Conservation (phyloP, 2,329 filamentous ascomycete species). For the Pyrenochaeta sp. region DNA sequence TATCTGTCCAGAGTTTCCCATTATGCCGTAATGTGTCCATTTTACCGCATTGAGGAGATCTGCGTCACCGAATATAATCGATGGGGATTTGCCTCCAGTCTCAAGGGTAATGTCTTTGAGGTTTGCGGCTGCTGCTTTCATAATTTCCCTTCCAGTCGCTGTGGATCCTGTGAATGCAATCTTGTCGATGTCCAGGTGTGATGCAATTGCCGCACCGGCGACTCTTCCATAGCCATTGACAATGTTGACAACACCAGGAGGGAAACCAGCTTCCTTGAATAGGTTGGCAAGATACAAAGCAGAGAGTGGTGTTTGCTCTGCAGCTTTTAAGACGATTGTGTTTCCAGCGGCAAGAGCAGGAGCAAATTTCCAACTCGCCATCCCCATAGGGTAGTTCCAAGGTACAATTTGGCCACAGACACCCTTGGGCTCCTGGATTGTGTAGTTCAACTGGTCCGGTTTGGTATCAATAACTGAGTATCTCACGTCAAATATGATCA, state of each 20-base stretch:
- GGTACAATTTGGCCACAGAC: conserved; percentile 82
- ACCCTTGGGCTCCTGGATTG: conserved; percentile 77
- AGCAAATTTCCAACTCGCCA: conserved; percentile 81
- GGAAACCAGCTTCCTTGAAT: conserved; percentile 77
- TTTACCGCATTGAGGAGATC: conserved; percentile 70
- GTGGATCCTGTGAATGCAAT: conserved; percentile 83
- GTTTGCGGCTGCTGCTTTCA: conserved; percentile 75
- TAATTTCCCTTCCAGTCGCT: conserved; percentile 74
- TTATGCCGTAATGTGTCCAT: conserved; percentile 66
- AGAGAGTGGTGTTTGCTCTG: conserved; percentile 66
- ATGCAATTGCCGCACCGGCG: conserved; percentile 73
- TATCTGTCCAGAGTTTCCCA: conserved; percentile 43
- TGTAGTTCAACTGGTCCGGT: conserved; percentile 77
- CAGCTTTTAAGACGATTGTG: conserved; percentile 65
- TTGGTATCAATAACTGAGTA: conserved; percentile 80
- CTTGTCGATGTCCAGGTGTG: conserved; percentile 76
- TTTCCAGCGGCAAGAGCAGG: conserved; percentile 69
- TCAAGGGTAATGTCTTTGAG: conserved; percentile 70
- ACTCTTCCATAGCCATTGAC: conserved; percentile 75
- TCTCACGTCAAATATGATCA: too few relatives aligned
- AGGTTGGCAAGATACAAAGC: conserved; percentile 70
- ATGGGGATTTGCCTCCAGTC: conserved; percentile 67
- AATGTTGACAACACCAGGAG: conserved; percentile 79
- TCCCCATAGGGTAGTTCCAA: conserved; percentile 82
- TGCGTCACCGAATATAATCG: conserved; percentile 66